phyloP scores from a whole-genome alignment of 2,329 filamentous ascomycete genomes.

The Phoma herbarum region DNA sequence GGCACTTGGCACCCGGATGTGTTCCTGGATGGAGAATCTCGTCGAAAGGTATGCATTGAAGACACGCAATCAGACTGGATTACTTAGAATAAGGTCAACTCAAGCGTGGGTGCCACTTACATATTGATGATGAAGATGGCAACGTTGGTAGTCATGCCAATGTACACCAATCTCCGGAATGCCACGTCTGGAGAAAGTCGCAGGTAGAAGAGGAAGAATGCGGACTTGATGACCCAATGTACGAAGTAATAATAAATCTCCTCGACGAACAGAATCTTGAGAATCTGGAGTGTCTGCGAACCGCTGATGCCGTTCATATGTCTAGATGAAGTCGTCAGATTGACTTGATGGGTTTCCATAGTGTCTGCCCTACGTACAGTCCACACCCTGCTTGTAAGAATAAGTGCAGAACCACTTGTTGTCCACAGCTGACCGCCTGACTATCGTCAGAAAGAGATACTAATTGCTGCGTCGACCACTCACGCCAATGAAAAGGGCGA shows the following conservation, averaged over 20 bases:
- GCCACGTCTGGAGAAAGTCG: conserved; percentile 34
- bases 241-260: conserved; percentile 45
- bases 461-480: neutral
- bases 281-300: neutral
- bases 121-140: conserved; percentile 38
- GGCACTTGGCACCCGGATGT: conserved; percentile 35
- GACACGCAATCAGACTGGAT: conserved; percentile 34
- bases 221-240: conserved; percentile 46
- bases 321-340: neutral
- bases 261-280: conserved; percentile 33
- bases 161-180: conserved; percentile 37
- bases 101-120: conserved; percentile 12
- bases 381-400: neutral
- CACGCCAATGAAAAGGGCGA: neutral
- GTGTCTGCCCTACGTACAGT: neutral
- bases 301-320: neutral
- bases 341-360: neutral
- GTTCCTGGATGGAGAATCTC: conserved; percentile 39
- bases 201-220: conserved; percentile 50
- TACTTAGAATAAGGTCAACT: neutral
- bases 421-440: neutral
- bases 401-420: neutral
- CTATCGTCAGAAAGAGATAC: neutral
- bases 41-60: conserved; percentile 46
- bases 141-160: conserved; percentile 38